Conservation (phyloP, 805 yeast genomes). For the Candida khao-thaluensis region DNA sequence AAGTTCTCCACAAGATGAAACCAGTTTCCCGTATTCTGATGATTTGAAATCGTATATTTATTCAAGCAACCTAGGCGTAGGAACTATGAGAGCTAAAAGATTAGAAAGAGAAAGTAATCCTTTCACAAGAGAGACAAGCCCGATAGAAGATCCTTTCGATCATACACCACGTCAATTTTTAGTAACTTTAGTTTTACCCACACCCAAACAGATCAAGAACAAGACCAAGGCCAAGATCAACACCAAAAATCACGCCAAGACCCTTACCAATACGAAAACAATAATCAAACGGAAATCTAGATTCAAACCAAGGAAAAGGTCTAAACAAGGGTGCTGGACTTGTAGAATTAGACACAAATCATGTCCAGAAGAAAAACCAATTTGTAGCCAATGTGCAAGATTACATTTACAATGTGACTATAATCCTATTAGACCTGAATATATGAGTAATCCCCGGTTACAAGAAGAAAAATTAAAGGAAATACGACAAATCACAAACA, state of each 20-base stretch:
- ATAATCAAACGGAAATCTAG: background rate
- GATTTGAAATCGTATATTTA: background rate
- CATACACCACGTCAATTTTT: background rate
- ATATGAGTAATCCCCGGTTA: slow-evolving; percentile 41
- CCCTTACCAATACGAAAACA: background rate
- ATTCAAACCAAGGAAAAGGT: background rate
- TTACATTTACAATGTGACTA: slow-evolving; percentile 56
- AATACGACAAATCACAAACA: slow-evolving; percentile 12
- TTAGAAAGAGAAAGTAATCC: background rate
- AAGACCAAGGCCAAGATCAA: background rate
- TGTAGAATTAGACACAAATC: slow-evolving; percentile 71
- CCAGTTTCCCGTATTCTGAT: background rate
- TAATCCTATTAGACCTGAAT: slow-evolving; percentile 31
- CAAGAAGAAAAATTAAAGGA: slow-evolving; percentile 17
- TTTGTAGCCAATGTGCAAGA: slow-evolving; percentile 56
- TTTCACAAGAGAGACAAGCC: background rate
- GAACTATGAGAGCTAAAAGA: background rate
- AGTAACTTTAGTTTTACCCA: background rate
- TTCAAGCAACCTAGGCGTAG: slow-evolving; percentile 1
- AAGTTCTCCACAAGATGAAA: background rate
- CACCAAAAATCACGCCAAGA: too few species aligned
- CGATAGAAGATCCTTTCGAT: background rate
- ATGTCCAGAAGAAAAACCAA: slow-evolving; percentile 66
- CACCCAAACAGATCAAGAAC: background rate
- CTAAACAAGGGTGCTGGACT: slow-evolving; percentile 66